Evolutionary conservation across 2,329 filamentous ascomycete genomes (phyloP).

Genomic region (Phymatotrichopsis omnivora): DNA sequence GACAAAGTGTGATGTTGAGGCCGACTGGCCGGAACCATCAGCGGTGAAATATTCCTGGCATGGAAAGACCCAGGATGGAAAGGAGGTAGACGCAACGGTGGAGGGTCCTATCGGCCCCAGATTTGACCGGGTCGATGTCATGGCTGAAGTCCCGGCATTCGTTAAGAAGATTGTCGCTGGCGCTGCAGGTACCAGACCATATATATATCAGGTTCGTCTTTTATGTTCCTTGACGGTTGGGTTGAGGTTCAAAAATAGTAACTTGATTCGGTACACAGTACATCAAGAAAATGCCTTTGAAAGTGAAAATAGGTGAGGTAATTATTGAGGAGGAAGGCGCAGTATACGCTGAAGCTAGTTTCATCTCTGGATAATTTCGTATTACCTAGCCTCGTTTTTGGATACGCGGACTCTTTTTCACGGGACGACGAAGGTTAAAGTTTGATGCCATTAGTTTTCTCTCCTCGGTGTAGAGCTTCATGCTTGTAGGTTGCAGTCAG

Average conservation of each 20-base stretch:
- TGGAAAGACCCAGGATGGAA: constrained; percentile 66
- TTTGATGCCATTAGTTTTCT: no score
- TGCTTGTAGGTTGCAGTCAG: no score
- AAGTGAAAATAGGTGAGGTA: constrained; percentile 74
- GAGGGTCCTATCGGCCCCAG: constrained; percentile 58
- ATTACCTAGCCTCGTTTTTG: constrained; percentile 2
- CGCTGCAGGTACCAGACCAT: constrained; percentile 85
- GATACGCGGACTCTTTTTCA: constrained; percentile 12
- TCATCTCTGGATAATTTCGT: constrained; percentile 53
- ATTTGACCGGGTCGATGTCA: constrained; percentile 80
- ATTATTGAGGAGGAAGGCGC: constrained; percentile 65
- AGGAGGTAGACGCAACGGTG: constrained; percentile 58
- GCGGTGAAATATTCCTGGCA: constrained; percentile 64
- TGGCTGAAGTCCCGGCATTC: constrained; percentile 91
- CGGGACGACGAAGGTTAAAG: no score
- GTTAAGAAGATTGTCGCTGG: constrained; percentile 87
- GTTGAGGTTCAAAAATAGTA: constrained; percentile 4
- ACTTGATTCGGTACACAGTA: constrained; percentile 50
- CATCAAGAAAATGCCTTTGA: constrained; percentile 57
- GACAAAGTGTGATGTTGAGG: constrained; percentile 61
- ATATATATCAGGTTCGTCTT: constrained; percentile 78
- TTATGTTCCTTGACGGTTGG: not conserved
- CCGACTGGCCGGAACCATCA: constrained; percentile 80
- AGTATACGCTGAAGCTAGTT: constrained; percentile 86
- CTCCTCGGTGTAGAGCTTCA: no score